Evolutionary conservation across 768 basidiomycete genomes (phyloP), one percentile per base, ranked within the genome.

Genomic region (Phaeotremella skinneri): DNA sequence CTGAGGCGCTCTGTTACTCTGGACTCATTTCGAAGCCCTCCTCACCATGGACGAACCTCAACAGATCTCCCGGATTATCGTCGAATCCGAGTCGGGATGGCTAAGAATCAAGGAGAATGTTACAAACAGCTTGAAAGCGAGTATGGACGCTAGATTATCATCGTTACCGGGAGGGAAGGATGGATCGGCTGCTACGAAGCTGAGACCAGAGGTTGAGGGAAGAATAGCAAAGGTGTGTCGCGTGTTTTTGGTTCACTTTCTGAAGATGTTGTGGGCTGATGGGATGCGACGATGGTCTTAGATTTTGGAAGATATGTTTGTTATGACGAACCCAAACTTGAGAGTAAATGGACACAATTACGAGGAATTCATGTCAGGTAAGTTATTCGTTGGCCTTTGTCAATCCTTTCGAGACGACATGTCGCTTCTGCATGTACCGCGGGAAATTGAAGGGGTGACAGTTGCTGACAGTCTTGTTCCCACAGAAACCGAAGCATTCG

Each of bases 261-360:
- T n/a, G n/a, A n/a, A n/a, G n/a, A n/a, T n/a, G n/a, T n/a, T n/a
- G n/a, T n/a, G n/a, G n/a, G n/a, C n/a, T n/a, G 17, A n/a, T 21
- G 52, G n/a, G 21, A n/a, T 51, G 50, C 30, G 48, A 27, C n/a
- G 3, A 27, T 31, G 45, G 59, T 48, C 27, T 23, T 48, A 75
- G 76, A 70, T 72, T 63, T 80, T 86, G 31, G 85, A 87, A 23
- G 77, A 78, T 20, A 82, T 85, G 17, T 86, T 89, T 62, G 79
- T 79, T 32, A 81, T 85, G 53, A 82, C 86, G 0, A 82, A 84
- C 61, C 82, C 84, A 3, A 92, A 91, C 76, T 75, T 92, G 21
- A 84, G 87, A 30, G 82, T 91, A 9, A 90, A 91, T 69, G 90
- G 90, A 26, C 85, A 86, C 53, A 85, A 86, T 60, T 84, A 84